Evolutionary conservation across 176 grass and related monocot species (phyloP), one percentile per base, ranked within the genome.

Genomic region (Raddia guianensis): DNA sequence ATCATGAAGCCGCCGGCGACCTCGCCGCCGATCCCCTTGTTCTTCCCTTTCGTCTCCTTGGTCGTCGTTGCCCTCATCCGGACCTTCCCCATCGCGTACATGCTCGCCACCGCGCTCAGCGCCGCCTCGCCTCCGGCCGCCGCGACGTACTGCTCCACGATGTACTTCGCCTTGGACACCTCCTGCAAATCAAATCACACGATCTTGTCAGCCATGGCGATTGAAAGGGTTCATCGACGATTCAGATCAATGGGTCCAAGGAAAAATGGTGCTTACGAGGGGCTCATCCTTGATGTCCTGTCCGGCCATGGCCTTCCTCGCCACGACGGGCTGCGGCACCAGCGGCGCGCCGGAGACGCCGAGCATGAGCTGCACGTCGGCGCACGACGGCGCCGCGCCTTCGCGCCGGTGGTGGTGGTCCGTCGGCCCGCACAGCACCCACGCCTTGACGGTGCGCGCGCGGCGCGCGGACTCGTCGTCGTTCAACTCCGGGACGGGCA

Each of bases 81-180:
- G 12, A 97, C 89, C 74, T 92, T 94, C 33, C 94, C 94, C 83
- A 94, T 83, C 10, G 89, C 94, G 49, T 85, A 92, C 94, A 94
- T 97, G 87, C 89, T 97, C 54, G 44, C 76, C 53, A 91, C 91
- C 1, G 85, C 83, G 62, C 83, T 82, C 45, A 97, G 44, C 7
- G 94, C 91, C 65, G 74, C 68, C 72, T 94, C 91, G 32, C 94
- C 91, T 1, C 91, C 91, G 0, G 91, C 89, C 57, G 94, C 89
- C 56, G 94, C 91, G 11, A 97, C 89, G 73, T 97, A 97, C 83
- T 97, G 94, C 85, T 94, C 85, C 69, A 97, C 87, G 7, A 97
- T 94, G 68, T 97, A 97, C 76, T 82, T 92, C 11, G 94, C 91
- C 76, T 84, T 94, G 0, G 87, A 86, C 6, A 82, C 68, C 60